Evolutionary conservation across 306 rosid genomes (phyloP).

Genomic region (Vachellia collinsii): DNA sequence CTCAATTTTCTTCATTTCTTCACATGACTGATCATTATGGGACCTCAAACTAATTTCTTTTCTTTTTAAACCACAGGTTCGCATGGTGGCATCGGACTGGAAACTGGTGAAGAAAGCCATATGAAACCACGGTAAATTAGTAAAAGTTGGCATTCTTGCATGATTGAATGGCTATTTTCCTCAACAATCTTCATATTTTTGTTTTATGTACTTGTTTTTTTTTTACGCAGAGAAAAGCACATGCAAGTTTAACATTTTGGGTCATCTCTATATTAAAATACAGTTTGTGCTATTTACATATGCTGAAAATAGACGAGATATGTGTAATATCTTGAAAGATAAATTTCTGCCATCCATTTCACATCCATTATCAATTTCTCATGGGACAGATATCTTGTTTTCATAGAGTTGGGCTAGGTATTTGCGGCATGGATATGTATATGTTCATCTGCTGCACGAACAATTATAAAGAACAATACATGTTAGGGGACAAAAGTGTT

Average conservation of each 20-base stretch:
- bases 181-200: background rate
- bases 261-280: background rate
- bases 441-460: background rate
- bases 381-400: background rate
- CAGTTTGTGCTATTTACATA: background rate
- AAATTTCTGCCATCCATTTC: background rate
- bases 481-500: background rate
- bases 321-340: background rate
- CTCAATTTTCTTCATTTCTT: conserved; percentile 27
- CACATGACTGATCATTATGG: conserved; percentile 8
- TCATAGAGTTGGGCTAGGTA: background rate
- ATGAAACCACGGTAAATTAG: conserved; percentile 53
- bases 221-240: background rate
- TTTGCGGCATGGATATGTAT: background rate
- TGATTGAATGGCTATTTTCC: conserved; percentile 14
- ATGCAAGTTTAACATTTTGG: background rate
- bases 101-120: conserved; percentile 47
- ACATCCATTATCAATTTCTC: background rate
- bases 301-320: conserved; percentile 16
- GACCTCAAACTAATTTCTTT: conserved; percentile 35
- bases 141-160: conserved; percentile 29
- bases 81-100: conserved; percentile 37
- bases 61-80: conserved; percentile 52
- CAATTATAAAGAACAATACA: background rate
- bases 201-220: background rate